Percentiles rank a stretch among this genome's conserved stretches.
Evolutionary conservation across 228 moss, liverwort and hornwort genomes (phyloP).

Genomic region (Sphagnum fallax): DNA sequence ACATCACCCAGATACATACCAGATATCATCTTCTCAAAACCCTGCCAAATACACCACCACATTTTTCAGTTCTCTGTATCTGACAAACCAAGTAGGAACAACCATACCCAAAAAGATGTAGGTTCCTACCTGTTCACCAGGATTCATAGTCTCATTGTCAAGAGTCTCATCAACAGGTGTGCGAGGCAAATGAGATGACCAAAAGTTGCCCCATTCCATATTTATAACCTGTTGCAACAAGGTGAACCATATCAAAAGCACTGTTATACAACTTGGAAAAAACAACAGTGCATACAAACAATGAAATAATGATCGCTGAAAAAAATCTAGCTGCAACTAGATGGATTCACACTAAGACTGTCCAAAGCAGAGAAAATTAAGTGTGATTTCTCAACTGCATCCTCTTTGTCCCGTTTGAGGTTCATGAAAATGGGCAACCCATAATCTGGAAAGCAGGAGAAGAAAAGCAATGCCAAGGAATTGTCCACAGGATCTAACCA

Average conservation of each 20-base stretch:
- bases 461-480: not conserved
- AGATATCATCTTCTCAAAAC: slow-evolving; percentile 46
- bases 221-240: slow-evolving; percentile 29
- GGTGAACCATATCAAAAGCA: too few relatives aligned
- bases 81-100: not conserved
- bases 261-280: too few relatives aligned
- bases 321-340: too few relatives aligned
- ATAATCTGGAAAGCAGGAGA: too few relatives aligned
- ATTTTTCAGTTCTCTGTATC: slow-evolving; percentile 3
- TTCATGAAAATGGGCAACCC: too few relatives aligned
- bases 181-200: slow-evolving; percentile 36
- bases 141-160: slow-evolving; percentile 42
- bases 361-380: too few relatives aligned
- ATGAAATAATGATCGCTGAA: too few relatives aligned
- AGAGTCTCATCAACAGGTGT: slow-evolving; percentile 37
- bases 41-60: slow-evolving; percentile 16
- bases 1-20: slow-evolving; percentile 57
- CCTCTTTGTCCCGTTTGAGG: too few relatives aligned
- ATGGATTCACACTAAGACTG: too few relatives aligned
- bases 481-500: slow-evolving; percentile 13
- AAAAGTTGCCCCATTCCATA: slow-evolving; percentile 50
- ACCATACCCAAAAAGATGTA: not conserved
- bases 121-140: slow-evolving; percentile 33
- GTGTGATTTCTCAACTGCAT: too few relatives aligned
- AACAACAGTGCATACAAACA: too few relatives aligned